phyloP scores from a whole-genome alignment of 768 basidiomycete genomes.

The Galerina sulciceps region DNA sequence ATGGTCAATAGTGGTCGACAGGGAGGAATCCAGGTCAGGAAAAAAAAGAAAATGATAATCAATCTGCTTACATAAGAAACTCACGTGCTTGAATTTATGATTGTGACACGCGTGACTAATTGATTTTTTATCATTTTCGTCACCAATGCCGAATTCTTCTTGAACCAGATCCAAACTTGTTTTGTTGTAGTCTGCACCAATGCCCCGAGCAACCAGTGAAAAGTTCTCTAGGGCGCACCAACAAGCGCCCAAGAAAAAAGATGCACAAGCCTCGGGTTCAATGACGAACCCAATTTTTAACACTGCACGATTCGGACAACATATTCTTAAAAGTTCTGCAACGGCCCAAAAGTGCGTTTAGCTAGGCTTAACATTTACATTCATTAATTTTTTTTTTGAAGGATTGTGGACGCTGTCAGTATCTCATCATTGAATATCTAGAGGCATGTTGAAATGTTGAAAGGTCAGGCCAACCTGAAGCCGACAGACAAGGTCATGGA shows the following conservation, averaged over 20 bases:
- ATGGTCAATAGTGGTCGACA: no score
- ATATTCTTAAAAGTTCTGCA: constrained; percentile 93
- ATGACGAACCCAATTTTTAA: constrained; percentile 91
- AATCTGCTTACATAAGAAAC: no score
- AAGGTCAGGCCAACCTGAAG: constrained; percentile 78
- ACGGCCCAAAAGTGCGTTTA: constrained; percentile 81
- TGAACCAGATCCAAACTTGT: no score
- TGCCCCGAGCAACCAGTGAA: constrained; percentile 83
- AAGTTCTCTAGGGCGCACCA: constrained; percentile 75
- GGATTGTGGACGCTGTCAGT: constrained; percentile 51
- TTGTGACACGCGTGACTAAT: no score
- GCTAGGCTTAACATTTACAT: background rate
- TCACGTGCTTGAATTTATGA: no score
- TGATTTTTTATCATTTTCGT: no score
- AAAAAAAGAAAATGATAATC: no score
- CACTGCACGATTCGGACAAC: constrained; percentile 94
- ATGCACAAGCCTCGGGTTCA: constrained; percentile 45
- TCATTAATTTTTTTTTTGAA: constrained; percentile 22
- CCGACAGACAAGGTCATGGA: constrained; percentile 96
- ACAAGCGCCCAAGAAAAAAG: constrained; percentile 56
- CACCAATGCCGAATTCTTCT: no score
- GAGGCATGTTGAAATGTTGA: constrained; percentile 1
- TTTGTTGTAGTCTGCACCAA: constrained; percentile 25
- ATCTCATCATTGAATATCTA: background rate
- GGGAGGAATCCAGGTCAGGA: no score